Percentiles rank a stretch among this genome's conserved stretches.
phyloP scores from a whole-genome alignment of 768 basidiomycete species.

The Zangia roseola region DNA sequence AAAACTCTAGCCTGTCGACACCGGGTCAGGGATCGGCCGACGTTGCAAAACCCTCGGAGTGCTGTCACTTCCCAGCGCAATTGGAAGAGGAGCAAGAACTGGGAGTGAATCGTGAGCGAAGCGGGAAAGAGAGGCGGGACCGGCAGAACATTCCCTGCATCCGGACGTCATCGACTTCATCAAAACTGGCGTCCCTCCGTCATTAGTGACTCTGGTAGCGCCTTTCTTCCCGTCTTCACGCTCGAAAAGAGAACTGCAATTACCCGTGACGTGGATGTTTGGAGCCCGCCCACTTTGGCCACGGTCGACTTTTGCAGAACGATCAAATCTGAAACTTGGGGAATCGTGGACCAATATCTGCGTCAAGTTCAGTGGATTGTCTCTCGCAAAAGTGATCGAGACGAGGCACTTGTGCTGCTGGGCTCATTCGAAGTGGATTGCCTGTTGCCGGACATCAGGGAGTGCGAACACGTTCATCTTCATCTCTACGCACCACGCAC shows the following conservation, averaged over 20 bases:
- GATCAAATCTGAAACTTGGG: neutral
- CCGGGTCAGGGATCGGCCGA: no score
- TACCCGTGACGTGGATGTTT: slow-evolving; percentile 8
- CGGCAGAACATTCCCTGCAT: slow-evolving; percentile 12
- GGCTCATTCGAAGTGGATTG: slow-evolving; percentile 36
- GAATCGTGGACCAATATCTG: slow-evolving; percentile 9
- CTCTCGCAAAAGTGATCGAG: neutral
- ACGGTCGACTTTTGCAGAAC: slow-evolving; percentile 7
- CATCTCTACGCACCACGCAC: slow-evolving; percentile 41
- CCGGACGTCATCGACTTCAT: slow-evolving; percentile 33
- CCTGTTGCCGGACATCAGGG: slow-evolving; percentile 35
- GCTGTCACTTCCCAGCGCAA: no score
- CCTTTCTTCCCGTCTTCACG: slow-evolving; percentile 19
- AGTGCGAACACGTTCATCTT: no score
- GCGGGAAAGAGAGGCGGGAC: slow-evolving; percentile 23
- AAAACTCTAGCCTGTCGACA: no score
- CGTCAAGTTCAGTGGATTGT: slow-evolving; percentile 26
- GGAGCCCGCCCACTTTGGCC: no score
- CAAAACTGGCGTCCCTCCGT: slow-evolving; percentile 22
- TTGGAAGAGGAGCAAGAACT: slow-evolving; percentile 10
- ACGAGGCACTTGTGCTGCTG: slow-evolving; percentile 26
- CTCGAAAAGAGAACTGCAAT: neutral
- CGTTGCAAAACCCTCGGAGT: no score
- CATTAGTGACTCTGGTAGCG: no score
- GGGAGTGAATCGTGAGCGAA: slow-evolving; percentile 44